Conservation (phyloP, 1,284 basidiomycete species). For the Malassezia obtusa region DNA sequence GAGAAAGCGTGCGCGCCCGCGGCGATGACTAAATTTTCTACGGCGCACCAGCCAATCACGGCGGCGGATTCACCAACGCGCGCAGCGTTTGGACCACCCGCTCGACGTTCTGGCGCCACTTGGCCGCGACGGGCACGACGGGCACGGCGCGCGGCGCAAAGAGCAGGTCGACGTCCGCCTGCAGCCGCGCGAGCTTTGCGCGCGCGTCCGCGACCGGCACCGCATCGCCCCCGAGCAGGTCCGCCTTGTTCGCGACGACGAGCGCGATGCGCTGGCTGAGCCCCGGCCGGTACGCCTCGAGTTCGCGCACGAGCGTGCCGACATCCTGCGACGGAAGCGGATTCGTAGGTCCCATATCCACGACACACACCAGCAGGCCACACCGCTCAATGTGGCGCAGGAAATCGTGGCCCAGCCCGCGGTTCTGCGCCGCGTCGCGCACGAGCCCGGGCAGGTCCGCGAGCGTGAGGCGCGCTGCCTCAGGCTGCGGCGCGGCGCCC, state of each 20-base stretch:
- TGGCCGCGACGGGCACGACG: slow-evolving; percentile 9
- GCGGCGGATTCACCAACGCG: not conserved
- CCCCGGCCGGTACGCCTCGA: slow-evolving; percentile 70
- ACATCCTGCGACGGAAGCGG: slow-evolving; percentile 59
- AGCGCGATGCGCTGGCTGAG: slow-evolving; percentile 56
- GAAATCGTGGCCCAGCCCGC: slow-evolving; percentile 88
- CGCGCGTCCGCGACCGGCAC: not conserved
- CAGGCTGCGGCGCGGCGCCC: slow-evolving; percentile 15
- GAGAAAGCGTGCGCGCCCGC: not conserved
- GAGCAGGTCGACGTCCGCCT: slow-evolving; percentile 9
- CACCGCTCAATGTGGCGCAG: slow-evolving; percentile 86
- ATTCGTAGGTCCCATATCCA: slow-evolving; percentile 64
- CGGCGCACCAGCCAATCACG: not conserved
- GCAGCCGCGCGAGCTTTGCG: slow-evolving; percentile 7
- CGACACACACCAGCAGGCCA: slow-evolving; percentile 77
- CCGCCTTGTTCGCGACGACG: slow-evolving; percentile 90
- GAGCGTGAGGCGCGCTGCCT: slow-evolving; percentile 70
- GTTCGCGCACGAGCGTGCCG: slow-evolving; percentile 62
- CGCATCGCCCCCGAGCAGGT: slow-evolving; percentile 47
- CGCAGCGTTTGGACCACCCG: slow-evolving; percentile 5
- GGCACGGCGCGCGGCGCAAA: slow-evolving; percentile 7
- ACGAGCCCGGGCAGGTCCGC: slow-evolving; percentile 96
- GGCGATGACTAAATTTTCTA: not conserved
- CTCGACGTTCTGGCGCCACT: slow-evolving; percentile 8
- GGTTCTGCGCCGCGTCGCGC: slow-evolving; percentile 69